Base-by-base conservation (phyloP, 306 rosid species). In the Cicer arietinum region DNA sequence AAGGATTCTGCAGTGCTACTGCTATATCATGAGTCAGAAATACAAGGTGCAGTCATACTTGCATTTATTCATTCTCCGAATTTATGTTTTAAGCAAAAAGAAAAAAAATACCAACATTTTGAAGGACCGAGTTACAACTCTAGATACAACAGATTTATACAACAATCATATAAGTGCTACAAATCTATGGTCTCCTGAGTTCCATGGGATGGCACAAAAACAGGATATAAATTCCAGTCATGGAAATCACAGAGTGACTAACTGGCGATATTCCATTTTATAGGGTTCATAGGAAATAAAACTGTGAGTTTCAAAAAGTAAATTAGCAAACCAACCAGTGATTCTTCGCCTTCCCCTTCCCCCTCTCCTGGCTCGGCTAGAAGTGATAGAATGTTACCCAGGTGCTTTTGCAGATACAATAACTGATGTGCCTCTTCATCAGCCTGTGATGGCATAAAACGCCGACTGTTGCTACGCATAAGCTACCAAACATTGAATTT, bases 371-470 rank as follows among this genome's bases (percentile, higher is more conserved):
- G 90, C 79, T 93, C 98, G 10, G 90, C 90, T 82, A 91, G 81
- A 68, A 93, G 93, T 66, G 97, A 88, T 69, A 93, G 72, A 75
- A 93, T 84, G 84, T 88, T 93, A 58, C 80, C 89, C 85, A 93
- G 47, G 79, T 93, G 98, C 82, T 93, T 93, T 82, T 88, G 93
- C 61, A 93, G 84, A 85, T 93, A 93, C 5, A 94, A 93, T 52
- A 93, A 84, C 74, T 91, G 97, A 83, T 93, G 97, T 16, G 94
- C 92, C 87, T 93, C 98, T 84, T 93, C 97, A 79, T 93, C 97
- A 78, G 88, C 80, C 82, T 88, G 98, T 2, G 96, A 93, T 50
- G 97, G 97, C 90, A 82, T 77, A 79, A 80, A 83, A 63, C 97
- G 87, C 58, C 98, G 86, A 84, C 90, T 93, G 61, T 93, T 91